Base-by-base conservation (phyloP, 2,329 filamentous ascomycete species). In the Verticillium dahliae region DNA sequence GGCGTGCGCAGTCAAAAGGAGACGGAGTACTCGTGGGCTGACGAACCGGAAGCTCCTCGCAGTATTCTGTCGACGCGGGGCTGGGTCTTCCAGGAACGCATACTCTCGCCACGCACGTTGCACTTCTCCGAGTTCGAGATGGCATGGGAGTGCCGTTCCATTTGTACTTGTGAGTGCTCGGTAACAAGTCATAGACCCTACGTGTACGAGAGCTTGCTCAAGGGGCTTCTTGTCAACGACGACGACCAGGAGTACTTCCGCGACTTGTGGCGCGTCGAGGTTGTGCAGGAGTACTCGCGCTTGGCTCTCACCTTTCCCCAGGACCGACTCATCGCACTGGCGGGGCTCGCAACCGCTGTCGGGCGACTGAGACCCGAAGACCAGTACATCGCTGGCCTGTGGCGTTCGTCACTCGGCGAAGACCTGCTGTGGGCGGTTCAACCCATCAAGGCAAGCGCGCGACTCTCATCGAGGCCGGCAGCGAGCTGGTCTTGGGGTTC, bases 401-500 rank as follows among this genome's bases (percentile, higher is more conserved):
- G 54, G 54, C 54, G 54, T 27, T 15, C 13, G 27, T 13, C 27
- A 14, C 9, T 56, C 18, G 14, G 10, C 13, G 27, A 56, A 11
- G 54, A 56, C 31, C 54, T 56, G 13, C 31, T 56, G 27, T 56
- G 54, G 54, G 54, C 54, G 31, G 31, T 56, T 3, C 33, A 33
- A 13, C 54, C 33, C 10, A 9, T 33, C 27, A 13, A 56, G 13
- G 33, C 27, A 14, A 56, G 54, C n/a, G 14, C 13, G 13, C 54
- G 54, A 6, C 27, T 56, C 33, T 18, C 33, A 31, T 4, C 9
- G 27, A 13, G 54, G 14, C 27, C 13, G 13, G 63, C 64, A 18
- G 70, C 62, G 58, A 78, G 65, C 45, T 68, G 65, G 56, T 70
- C 61, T 11, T 56, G 54, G 54, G 54, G 13, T 5, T 34, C 54